Conservation (phyloP, 768 basidiomycete species). For the Chiua virens region DNA sequence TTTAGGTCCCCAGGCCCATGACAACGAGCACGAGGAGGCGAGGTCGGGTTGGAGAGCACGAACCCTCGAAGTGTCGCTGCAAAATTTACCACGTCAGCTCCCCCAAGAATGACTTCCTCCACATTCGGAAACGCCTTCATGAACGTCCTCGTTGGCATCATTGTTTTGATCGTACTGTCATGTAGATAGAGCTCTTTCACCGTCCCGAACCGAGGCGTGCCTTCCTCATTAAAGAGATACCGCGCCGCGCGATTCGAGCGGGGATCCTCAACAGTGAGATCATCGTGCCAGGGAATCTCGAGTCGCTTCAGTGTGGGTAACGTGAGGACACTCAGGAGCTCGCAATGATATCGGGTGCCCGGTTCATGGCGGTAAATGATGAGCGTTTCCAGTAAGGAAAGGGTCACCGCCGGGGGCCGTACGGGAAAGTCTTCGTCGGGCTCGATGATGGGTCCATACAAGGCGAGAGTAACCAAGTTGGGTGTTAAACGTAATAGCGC, state of each 20-base stretch:
- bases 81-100: conserved; percentile 10
- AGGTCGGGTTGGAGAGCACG: neutral
- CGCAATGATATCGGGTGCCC: conserved; percentile 14
- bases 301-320: conserved; percentile 11
- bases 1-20: neutral
- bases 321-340: conserved; percentile 9
- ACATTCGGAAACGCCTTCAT: conserved; percentile 17
- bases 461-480: conserved; percentile 6
- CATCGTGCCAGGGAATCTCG: conserved; percentile 19
- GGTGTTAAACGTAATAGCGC: conserved; percentile 11
- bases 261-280: conserved; percentile 9
- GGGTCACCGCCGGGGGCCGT: conserved; percentile 1
- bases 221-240: conserved; percentile 12
- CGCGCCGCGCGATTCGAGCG: neutral
- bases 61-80: conserved; percentile 10
- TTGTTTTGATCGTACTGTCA: conserved; percentile 5
- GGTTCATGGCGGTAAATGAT: conserved; percentile 17
- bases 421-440: conserved; percentile 7
- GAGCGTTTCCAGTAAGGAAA: conserved; percentile 10
- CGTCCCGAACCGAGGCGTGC: conserved; percentile 10
- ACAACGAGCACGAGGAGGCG: neutral
- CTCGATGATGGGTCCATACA: conserved; percentile 17
- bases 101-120: conserved; percentile 16
- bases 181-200: conserved; percentile 13
- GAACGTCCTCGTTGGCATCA: conserved; percentile 14